Base-by-base conservation (phyloP, 805 yeast genomes). In the Debaryomyces hansenii region DNA sequence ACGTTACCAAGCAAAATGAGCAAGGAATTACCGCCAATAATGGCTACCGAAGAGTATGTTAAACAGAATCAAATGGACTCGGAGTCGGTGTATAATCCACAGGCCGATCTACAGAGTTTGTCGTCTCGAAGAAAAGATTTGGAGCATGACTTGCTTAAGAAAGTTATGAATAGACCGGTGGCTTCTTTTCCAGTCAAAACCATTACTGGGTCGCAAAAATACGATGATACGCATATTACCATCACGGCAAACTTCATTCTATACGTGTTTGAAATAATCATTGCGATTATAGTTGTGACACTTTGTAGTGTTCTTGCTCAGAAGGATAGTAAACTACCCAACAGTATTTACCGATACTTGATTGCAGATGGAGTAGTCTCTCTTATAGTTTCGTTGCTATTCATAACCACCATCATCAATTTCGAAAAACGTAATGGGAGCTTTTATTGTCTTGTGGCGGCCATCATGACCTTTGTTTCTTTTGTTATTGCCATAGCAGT, bases 401-500 rank as follows among this genome's bases (percentile, higher is more conserved):
- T 73, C 49, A 56, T 73, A 21, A 57, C 64, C 15, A 63, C 61
- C n/a, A 47, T 69, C n/a, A 60, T 73, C 42, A 65, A 64, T 44
- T 72, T 67, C 45, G 77, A 70, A 43, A 62, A 54, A 43, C 52
- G 73, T 44, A 70, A 70, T 46, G 77, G 77, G 2, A 64, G 71
- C 24, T 68, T 72, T 43, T 72, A 70, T 46, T 69, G 75, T 42
- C 44, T 67, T 10, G 54, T 65, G 2, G 69, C 72, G 2, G 50
- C 64, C 16, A 39, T 71, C 4, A 51, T 72, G 50, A 65, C 70
- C 31, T 48, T 70, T 8, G 65, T 68, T 12, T 60, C 75, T 5
- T 67, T 74, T 49, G 56, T 67, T 6, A 57, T 66, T 40, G 61
- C 65, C 10, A 50, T 60, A 1, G 53, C 67, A 5, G 50, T 50